Evolutionary conservation across 2,329 filamentous ascomycete genomes (phyloP).

Genomic region (Pseudocercospora fuligena): DNA sequence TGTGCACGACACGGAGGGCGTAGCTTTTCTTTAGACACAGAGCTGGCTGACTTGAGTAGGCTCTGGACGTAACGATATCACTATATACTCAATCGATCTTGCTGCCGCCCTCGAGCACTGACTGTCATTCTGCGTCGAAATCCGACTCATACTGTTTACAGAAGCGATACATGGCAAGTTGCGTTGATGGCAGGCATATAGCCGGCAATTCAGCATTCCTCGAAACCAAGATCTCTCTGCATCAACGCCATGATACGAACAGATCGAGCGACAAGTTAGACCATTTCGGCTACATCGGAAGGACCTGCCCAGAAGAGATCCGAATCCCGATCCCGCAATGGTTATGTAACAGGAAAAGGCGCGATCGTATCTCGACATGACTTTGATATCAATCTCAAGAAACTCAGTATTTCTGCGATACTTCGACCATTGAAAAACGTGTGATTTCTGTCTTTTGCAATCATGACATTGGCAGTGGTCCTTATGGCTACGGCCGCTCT

Average conservation of each 20-base stretch:
- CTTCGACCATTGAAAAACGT: not conserved
- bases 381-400: not conserved
- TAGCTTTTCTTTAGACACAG: no score
- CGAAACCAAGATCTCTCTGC: not conserved
- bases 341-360: conserved; percentile 7
- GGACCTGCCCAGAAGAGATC: not conserved
- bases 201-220: not conserved
- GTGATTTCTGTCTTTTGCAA: not conserved
- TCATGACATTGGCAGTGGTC: not conserved
- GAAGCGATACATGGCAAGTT: no score
- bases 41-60: no score
- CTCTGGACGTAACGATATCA: no score
- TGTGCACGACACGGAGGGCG: no score
- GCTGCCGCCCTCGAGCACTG: no score
- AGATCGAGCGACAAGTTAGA: not conserved
- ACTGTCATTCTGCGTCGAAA: no score
- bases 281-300: not conserved
- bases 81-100: no score
- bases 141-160: no score
- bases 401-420: not conserved
- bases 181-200: no score
- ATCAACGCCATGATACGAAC: not conserved
- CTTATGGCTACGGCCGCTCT: conserved; percentile 3
- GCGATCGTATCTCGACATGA: not conserved
- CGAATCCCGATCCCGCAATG: conserved; percentile 9